These are phyloP conservation scores for Pleurotus tuber-regium DNA, from an alignment of 768 basidiomycete species.

Conservation along the genomic window DNA sequence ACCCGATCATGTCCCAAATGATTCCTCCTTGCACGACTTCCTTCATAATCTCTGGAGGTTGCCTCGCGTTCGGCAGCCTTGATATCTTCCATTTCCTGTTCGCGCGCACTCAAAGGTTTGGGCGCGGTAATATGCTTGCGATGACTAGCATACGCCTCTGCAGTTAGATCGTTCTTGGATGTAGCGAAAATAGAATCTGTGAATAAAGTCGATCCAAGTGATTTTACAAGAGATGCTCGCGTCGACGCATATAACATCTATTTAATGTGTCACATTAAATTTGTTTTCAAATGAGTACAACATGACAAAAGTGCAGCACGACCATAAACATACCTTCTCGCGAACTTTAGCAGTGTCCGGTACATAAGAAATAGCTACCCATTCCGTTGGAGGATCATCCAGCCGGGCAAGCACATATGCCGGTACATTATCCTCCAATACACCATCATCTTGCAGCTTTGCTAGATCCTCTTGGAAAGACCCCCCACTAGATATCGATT, in stretches of 20 bases:
- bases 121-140: slow-evolving; percentile 69
- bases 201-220: slow-evolving; percentile 73
- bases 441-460: slow-evolving; percentile 49
- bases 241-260: slow-evolving; percentile 91
- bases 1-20: slow-evolving; percentile 54
- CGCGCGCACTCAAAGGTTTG: slow-evolving; percentile 77
- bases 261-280: too few species aligned
- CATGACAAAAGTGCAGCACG: too few species aligned
- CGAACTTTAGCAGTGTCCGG: slow-evolving; percentile 80
- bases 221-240: slow-evolving; percentile 62
- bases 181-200: slow-evolving; percentile 79
- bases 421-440: slow-evolving; percentile 60
- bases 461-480: slow-evolving; percentile 63
- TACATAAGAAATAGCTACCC: slow-evolving; percentile 78
- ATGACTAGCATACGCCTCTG: slow-evolving; percentile 73
- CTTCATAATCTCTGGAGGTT: slow-evolving; percentile 49
- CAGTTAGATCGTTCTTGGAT: slow-evolving; percentile 60
- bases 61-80: slow-evolving; percentile 70
- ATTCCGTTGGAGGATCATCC: slow-evolving; percentile 58
- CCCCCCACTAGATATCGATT: slow-evolving; percentile 43
- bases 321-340: slow-evolving; percentile 69
- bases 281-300: too few species aligned
- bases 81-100: slow-evolving; percentile 79
- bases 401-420: slow-evolving; percentile 74
- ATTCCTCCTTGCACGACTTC: slow-evolving; percentile 51